phyloP scores from a whole-genome alignment of 1,284 basidiomycete genomes.

The Vanrija humicola region DNA sequence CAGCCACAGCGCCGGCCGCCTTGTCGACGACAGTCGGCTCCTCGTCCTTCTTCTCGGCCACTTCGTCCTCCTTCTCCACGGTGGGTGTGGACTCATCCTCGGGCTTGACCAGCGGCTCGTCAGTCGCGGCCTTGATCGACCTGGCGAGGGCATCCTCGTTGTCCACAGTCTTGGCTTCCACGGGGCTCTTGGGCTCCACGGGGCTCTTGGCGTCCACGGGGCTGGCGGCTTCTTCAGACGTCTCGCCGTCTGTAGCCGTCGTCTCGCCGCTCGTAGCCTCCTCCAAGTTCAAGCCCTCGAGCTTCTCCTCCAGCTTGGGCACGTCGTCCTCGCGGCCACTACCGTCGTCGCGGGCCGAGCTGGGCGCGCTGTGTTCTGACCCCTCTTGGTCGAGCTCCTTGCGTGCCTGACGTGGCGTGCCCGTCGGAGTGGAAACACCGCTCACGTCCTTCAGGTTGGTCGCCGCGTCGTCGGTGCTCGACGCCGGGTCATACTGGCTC shows the following conservation, averaged over 20 bases:
- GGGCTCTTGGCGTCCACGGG: conserved; percentile 7
- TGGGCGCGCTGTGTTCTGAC: conserved; percentile 21
- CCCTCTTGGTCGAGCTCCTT: conserved; percentile 27
- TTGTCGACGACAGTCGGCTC: not conserved
- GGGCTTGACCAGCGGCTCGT: conserved; percentile 7
- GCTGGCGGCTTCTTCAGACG: not conserved
- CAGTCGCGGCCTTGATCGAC: conserved; percentile 4
- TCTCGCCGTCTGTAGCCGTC: not conserved
- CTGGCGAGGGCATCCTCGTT: conserved; percentile 16
- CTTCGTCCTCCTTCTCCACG: conserved; percentile 3
- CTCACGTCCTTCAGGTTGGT: conserved; percentile 41
- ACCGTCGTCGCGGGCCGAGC: conserved; percentile 1
- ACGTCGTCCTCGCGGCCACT: not conserved
- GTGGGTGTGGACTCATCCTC: conserved; percentile 18
- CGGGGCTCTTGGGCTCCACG: conserved; percentile 7
- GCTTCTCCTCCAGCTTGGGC: not conserved
- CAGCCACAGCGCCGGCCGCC: not conserved
- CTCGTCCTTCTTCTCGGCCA: not conserved
- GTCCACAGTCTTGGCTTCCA: conserved; percentile 10
- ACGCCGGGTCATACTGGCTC: conserved; percentile 32
- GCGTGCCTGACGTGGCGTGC: conserved; percentile 37
- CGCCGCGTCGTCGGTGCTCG: conserved; percentile 23
- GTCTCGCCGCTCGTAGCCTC: not conserved
- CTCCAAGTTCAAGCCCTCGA: not conserved
- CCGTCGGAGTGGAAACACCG: conserved; percentile 40